phyloP scores from a whole-genome alignment of 805 yeast genomes.

The Candida saitoana region DNA sequence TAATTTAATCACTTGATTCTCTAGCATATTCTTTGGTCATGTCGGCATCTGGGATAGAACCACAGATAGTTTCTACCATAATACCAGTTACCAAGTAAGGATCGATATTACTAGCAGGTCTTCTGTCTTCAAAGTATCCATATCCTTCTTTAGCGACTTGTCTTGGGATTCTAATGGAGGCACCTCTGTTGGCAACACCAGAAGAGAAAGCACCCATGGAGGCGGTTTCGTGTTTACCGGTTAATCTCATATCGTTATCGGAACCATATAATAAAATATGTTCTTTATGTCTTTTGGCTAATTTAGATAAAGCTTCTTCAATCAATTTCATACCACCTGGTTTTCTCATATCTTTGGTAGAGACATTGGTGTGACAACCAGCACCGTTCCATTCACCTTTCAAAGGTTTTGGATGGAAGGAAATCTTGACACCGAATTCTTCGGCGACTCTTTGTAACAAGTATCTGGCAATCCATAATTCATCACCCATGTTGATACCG shows the following conservation, averaged over 20 bases:
- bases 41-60: constrained; percentile 91
- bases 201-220: constrained; percentile 84
- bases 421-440: constrained; percentile 97
- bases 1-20: constrained; percentile 43
- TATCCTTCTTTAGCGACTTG: constrained; percentile 96
- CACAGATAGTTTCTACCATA: constrained; percentile 94
- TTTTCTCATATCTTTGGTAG: constrained; percentile 84
- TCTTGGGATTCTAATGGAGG: constrained; percentile 97
- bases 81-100: constrained; percentile 98
- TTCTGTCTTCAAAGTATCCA: constrained; percentile 99
- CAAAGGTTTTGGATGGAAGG: constrained; percentile 98
- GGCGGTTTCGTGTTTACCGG: constrained; percentile 99
- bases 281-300: constrained; percentile 94
- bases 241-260: constrained; percentile 91
- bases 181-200: constrained; percentile 99
- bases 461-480: constrained; percentile 94
- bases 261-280: constrained; percentile 93
- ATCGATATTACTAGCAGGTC: constrained; percentile 99
- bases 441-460: constrained; percentile 92
- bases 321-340: constrained; percentile 96
- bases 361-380: constrained; percentile 99
- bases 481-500: constrained; percentile 96
- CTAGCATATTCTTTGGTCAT: constrained; percentile 87
- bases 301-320: constrained; percentile 87
- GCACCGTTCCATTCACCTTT: constrained; percentile 99